Percentiles rank a stretch among this genome's conserved stretches.
These are phyloP conservation scores for Nemania sp. DNA, from an alignment of 2,329 filamentous ascomycete genomes.

Conservation along the genomic window DNA sequence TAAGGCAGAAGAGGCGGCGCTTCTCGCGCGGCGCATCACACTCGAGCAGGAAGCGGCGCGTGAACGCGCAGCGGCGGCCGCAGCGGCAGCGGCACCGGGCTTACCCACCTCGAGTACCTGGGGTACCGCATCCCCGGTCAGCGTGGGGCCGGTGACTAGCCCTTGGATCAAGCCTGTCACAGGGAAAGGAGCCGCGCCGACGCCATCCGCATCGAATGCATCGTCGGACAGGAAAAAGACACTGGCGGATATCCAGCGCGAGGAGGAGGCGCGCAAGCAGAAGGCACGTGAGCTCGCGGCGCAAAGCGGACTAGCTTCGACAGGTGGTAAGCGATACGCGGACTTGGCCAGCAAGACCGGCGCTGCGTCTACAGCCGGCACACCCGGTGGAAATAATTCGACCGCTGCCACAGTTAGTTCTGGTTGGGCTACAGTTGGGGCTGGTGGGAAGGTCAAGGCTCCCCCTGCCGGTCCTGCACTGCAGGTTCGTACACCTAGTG, in stretches of 20 bases:
- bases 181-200: constrained; percentile 44
- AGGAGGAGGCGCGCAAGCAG: constrained; percentile 89
- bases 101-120: constrained; percentile 88
- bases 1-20: constrained; percentile 80
- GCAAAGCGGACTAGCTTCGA: constrained; percentile 51
- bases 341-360: constrained; percentile 82
- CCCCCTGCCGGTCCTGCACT: constrained; percentile 66
- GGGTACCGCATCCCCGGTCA: constrained; percentile 76
- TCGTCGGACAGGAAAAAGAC: constrained; percentile 73
- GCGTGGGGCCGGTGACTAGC: constrained; percentile 54
- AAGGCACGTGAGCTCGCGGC: constrained; percentile 60
- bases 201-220: constrained; percentile 39
- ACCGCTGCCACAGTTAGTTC: constrained; percentile 50
- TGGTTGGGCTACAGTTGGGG: constrained; percentile 94
- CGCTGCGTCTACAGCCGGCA: constrained; percentile 44
- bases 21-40: constrained; percentile 73
- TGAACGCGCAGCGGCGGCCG: constrained; percentile 63
- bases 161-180: constrained; percentile 70
- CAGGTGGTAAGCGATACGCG: constrained; percentile 83
- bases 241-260: constrained; percentile 91
- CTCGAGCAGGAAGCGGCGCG: constrained; percentile 76
- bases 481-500: constrained; percentile 50
- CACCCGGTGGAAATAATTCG: constrained; percentile 43
- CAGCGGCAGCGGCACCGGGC: constrained; percentile 70
- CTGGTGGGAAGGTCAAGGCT: constrained; percentile 86